Evolutionary conservation across 768 basidiomycete species (phyloP).

Genomic region (Hypsizygus marmoreus): DNA sequence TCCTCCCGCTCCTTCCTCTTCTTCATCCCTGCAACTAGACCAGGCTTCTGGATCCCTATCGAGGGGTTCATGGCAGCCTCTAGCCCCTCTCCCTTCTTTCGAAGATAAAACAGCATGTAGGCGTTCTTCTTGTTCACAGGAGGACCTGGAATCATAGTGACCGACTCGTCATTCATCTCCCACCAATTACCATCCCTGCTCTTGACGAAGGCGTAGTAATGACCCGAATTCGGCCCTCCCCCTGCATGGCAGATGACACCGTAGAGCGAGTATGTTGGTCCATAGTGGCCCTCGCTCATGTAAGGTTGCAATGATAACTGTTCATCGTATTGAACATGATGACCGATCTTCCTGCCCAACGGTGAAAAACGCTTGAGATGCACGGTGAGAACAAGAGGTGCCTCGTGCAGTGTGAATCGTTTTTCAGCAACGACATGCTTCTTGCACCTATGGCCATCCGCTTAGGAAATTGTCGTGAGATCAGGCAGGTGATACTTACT

Average conservation of each 20-base stretch:
- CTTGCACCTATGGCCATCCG: slow-evolving; percentile 69
- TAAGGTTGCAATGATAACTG: slow-evolving; percentile 67
- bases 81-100: slow-evolving; percentile 73
- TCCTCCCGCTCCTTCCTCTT: slow-evolving; percentile 41
- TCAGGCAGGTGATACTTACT: slow-evolving; percentile 52
- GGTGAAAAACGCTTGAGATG: slow-evolving; percentile 96
- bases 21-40: slow-evolving; percentile 52
- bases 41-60: slow-evolving; percentile 34
- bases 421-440: slow-evolving; percentile 89
- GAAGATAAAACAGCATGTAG: slow-evolving; percentile 92
- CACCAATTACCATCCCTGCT: slow-evolving; percentile 73
- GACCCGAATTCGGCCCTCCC: slow-evolving; percentile 90
- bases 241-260: slow-evolving; percentile 94
- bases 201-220: slow-evolving; percentile 89
- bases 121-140: slow-evolving; percentile 76
- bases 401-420: slow-evolving; percentile 83
- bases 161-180: slow-evolving; percentile 92
- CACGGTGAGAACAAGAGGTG: slow-evolving; percentile 85
- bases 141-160: slow-evolving; percentile 41
- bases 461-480: not conserved
- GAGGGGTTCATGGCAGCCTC: slow-evolving; percentile 57
- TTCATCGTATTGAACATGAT: slow-evolving; percentile 78
- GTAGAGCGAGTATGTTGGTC: slow-evolving; percentile 83
- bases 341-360: slow-evolving; percentile 82
- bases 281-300: slow-evolving; percentile 82